These are phyloP conservation scores for Blastobotrys raffinosifermentans DNA, from an alignment of 1,139 yeast species.

Conservation along the genomic window DNA sequence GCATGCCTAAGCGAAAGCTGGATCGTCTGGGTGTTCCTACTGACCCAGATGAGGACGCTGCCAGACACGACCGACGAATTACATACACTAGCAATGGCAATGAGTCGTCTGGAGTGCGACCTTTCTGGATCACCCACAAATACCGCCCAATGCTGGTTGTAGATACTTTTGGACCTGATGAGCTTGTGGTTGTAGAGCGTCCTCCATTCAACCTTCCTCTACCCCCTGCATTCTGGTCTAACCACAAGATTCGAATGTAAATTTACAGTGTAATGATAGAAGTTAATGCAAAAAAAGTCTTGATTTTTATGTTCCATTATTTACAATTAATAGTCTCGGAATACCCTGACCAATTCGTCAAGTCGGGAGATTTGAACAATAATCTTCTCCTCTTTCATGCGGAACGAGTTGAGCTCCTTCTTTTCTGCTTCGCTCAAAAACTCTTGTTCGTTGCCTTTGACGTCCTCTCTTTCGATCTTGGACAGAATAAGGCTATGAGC, in stretches of 20 bases:
- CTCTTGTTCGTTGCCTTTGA: constrained; percentile 73
- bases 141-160: constrained; percentile 71
- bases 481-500: constrained; percentile 65
- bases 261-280: background rate
- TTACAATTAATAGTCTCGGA: constrained; percentile 32
- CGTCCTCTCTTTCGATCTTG: constrained; percentile 85
- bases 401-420: constrained; percentile 55
- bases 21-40: constrained; percentile 53
- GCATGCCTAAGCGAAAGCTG: constrained; percentile 40
- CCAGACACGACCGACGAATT: constrained; percentile 2
- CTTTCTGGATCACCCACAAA: constrained; percentile 73
- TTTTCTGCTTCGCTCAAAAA: constrained; percentile 70
- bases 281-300: background rate
- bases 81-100: constrained; percentile 28
- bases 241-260: constrained; percentile 51
- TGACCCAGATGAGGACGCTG: constrained; percentile 28
- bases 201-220: constrained; percentile 58
- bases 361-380: constrained; percentile 31
- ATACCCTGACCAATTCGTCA: constrained; percentile 35
- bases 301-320: constrained; percentile 1
- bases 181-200: constrained; percentile 70
- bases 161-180: constrained; percentile 49
- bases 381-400: constrained; percentile 30
- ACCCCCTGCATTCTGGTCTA: constrained; percentile 69
- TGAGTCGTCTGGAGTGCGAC: constrained; percentile 21